Evolutionary conservation across 768 basidiomycete species (phyloP).

Genomic region (Mycena galopus): DNA sequence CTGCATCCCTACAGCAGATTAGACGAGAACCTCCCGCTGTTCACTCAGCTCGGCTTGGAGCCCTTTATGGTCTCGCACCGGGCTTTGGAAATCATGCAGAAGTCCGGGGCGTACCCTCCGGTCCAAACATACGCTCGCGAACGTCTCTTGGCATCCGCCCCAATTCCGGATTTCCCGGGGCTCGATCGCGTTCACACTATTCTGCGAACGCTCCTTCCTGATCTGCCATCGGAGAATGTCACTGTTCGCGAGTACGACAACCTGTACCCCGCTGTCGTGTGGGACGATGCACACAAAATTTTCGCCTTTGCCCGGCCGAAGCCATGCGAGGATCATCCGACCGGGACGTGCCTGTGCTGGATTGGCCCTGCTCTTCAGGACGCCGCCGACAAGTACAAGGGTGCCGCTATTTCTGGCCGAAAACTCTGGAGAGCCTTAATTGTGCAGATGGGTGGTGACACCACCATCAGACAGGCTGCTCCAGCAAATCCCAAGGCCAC

Average conservation of each 20-base stretch:
- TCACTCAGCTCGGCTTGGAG: not conserved
- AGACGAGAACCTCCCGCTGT: not conserved
- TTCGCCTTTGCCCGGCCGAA: slow-evolving; percentile 13
- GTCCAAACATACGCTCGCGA: slow-evolving; percentile 16
- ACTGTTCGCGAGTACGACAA: slow-evolving; percentile 20
- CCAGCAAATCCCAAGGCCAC: not conserved
- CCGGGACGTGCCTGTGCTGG: slow-evolving; percentile 17
- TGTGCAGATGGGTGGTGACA: slow-evolving; percentile 12
- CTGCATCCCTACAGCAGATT: not conserved
- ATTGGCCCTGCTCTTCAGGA: slow-evolving; percentile 10
- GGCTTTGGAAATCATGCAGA: not conserved
- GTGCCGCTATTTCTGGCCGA: not conserved
- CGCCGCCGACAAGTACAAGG: slow-evolving; percentile 4
- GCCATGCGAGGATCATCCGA: slow-evolving; percentile 13
- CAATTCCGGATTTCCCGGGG: not conserved
- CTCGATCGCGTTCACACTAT: slow-evolving; percentile 3
- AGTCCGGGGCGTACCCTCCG: slow-evolving; percentile 16
- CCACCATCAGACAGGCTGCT: not conserved
- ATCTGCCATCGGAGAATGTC: not conserved
- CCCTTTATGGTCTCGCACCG: not conserved
- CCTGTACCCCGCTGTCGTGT: slow-evolving; percentile 7
- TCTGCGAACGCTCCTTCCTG: not conserved
- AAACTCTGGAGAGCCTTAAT: slow-evolving; percentile 11
- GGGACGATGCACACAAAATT: not conserved
- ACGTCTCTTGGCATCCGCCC: not conserved